Evolutionary conservation across 2,329 filamentous ascomycete genomes (phyloP), one percentile per base, ranked within the genome.

Genomic region (Blastomyces emzantsi): DNA sequence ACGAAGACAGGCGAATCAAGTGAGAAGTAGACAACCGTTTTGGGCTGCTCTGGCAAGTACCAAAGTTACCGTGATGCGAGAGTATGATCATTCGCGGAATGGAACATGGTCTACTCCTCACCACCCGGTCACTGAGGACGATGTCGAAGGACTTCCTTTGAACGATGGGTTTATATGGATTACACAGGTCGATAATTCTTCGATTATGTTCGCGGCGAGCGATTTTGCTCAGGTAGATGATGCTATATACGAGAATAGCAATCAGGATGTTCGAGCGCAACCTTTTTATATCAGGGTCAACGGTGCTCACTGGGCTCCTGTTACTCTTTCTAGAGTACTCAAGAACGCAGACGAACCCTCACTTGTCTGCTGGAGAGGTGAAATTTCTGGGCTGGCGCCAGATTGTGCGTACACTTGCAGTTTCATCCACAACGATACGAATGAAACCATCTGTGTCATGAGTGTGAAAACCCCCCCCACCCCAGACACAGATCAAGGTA

Each of bases 1-100:
- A 78, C 86, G 89, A 78, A 93, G 94, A 78, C 91, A 96, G 77
- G 93, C 90, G 73, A 92, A 91, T 64, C 90, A 94, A 76, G 91
- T 96, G 69, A 84, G 92, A 75, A 90, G 91, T 74, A 87, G 91
- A 73, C 92, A 97, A 78, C 92, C 92, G 59, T 85, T 97, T 68
- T 97, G 92, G 92, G 91, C 92, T 67, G 92, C 92, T 58, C 84
- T 97, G 70, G 92, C 92, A 61, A 96, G 91, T 78, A 96, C 92
- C 73, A 97, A 97, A 82, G 92, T 97, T 74, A 93, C 94, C 70
- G 91, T 96, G 78, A 87, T 95, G 73, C 94, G 96, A 79, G 92
- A 92, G 76, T 90, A 90, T 70, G 89, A 92, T 77, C 85, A 95
- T 73, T 93, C 90, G 77, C 79, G 83, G 68, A 76, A 74, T 62